A percentile compares a stretch with the other conserved stretches of the same genome.
These are phyloP conservation scores for Botrytis cinerea DNA, from an alignment of 2,329 filamentous ascomycete species.

Conservation along the genomic window DNA sequence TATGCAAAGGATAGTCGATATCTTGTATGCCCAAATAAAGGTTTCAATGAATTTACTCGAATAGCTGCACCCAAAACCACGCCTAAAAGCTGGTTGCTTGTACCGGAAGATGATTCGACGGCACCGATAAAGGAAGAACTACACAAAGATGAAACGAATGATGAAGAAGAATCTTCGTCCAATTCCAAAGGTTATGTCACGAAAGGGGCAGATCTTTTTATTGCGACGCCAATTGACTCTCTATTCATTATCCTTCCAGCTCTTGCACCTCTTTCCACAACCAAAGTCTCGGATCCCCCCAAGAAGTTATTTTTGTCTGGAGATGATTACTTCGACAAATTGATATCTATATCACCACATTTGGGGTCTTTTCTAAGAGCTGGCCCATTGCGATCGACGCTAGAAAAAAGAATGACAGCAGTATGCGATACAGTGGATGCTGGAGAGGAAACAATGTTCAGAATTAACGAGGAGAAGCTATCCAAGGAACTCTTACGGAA, in stretches of 20 bases:
- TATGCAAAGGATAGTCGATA: slow-evolving; percentile 58
- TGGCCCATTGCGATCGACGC: slow-evolving; percentile 47
- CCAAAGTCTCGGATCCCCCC: slow-evolving; percentile 48
- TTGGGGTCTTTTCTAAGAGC: slow-evolving; percentile 58
- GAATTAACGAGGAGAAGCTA: slow-evolving; percentile 73
- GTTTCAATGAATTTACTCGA: slow-evolving; percentile 66
- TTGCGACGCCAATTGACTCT: slow-evolving; percentile 82
- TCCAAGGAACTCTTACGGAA: slow-evolving; percentile 66
- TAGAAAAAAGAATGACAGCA: slow-evolving; percentile 66
- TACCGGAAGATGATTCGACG: slow-evolving; percentile 23
- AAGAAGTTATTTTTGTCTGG: slow-evolving; percentile 68
- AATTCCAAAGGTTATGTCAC: slow-evolving; percentile 55
- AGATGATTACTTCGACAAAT: slow-evolving; percentile 71
- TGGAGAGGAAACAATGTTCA: slow-evolving; percentile 82
- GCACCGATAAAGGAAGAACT: slow-evolving; percentile 29
- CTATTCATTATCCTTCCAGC: slow-evolving; percentile 81
- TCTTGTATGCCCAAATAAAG: slow-evolving; percentile 61
- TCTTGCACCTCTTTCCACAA: slow-evolving; percentile 52
- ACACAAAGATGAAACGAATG: slow-evolving; percentile 28
- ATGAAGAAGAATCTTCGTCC: slow-evolving; percentile 29
- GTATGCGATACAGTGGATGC: slow-evolving; percentile 83
- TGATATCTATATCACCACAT: slow-evolving; percentile 58
- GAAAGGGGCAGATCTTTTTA: slow-evolving; percentile 71
- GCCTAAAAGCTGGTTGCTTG: slow-evolving; percentile 64
- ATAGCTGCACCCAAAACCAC: slow-evolving; percentile 54